Evolutionary conservation across 495 filamentous ascomycete species (phyloP), one percentile per base, ranked within the genome.

Genomic region (Clavariopsis aquatica): DNA sequence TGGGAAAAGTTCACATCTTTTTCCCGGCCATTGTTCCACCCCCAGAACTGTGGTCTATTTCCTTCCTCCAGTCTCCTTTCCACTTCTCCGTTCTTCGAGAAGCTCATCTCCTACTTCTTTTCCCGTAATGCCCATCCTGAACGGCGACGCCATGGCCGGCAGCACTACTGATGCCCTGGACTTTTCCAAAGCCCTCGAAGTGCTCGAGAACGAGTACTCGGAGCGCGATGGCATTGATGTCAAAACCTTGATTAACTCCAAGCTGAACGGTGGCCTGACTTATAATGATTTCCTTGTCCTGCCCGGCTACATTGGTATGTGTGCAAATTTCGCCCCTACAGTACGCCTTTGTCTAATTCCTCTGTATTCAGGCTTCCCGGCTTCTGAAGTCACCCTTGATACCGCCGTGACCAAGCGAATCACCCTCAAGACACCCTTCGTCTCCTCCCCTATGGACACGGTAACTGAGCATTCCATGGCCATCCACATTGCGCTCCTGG

Each of bases 391-490:
- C 57, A 79, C 78, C 53, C 88, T 98, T 49, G 94, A 97, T 56
- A 90, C 93, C 19, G 91, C 89, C 41, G 84, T 99, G 65, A 98
- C 94, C 65, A 96, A 92, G 84, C 86, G 91, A 68, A 93, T 98
- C 76, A 85, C 87, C 15, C 80, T 99, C 70, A 99, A 96, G 83
- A 92, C 90, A 10, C 94, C 94, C 43, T 87, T 99, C 69, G 83
- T 96, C 51, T 98, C 95, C 24, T 97, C 93, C 24, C 95, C 94
- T 70, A 99, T 99, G 94, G 94, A 99, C 82, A 99, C 94, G 34
- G 94, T 99, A 72, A 99, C 94, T 15, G 94, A 98, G 79, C 89
- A 95, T 77, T 92, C 94, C 74, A 99, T 99, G 94, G 94, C 94
- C 54, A 97, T 99, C 70, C 90, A 96, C 80, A 96, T 99, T 89